Conservation (phyloP, 371 early-diverging fungal genomes). For the Actinomortierella ambigua region DNA sequence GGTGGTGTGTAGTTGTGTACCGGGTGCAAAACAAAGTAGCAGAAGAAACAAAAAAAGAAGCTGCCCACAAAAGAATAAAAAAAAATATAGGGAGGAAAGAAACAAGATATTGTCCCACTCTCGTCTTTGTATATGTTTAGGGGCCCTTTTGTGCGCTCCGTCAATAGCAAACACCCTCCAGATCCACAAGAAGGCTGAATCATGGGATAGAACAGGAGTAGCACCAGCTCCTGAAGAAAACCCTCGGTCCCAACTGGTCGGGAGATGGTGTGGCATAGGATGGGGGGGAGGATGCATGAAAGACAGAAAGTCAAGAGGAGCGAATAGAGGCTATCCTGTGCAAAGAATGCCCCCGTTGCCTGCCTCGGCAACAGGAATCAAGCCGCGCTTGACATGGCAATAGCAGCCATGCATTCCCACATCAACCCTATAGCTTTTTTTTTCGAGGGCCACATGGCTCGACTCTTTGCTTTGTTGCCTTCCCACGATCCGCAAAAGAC, state of each 20-base stretch:
- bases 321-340: background rate
- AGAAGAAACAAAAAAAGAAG: background rate
- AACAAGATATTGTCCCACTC: constrained; percentile 1
- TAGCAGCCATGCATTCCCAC: no score
- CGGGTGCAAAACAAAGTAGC: background rate
- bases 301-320: background rate
- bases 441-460: no score
- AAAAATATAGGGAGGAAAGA: background rate
- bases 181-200: constrained; percentile 1
- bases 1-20: background rate
- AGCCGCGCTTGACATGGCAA: no score
- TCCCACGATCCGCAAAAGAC: no score
- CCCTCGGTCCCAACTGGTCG: constrained; percentile 10
- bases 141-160: no score
- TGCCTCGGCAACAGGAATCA: no score
- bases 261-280: constrained; percentile 3
- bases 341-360: no score
- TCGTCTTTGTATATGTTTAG: no score
- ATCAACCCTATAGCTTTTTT: no score
- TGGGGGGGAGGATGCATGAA: constrained; percentile 1
- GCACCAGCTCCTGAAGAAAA: no score
- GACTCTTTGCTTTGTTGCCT: no score
- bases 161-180: no score
- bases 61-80: background rate
- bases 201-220: constrained; percentile 16